phyloP scores from a whole-genome alignment of 1,284 basidiomycete species.

The Pyrrhoderma lamaoense region DNA sequence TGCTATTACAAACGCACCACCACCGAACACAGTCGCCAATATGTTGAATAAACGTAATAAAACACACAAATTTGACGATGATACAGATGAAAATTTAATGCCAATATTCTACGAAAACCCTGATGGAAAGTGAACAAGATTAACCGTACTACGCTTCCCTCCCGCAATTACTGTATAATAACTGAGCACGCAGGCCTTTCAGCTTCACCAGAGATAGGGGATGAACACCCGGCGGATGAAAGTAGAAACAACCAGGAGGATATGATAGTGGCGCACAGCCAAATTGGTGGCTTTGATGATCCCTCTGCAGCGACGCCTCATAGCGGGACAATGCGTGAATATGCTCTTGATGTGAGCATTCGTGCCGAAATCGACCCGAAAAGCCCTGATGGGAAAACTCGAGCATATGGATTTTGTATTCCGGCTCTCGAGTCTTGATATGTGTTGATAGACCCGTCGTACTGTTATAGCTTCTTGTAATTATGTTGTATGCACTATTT shows the following conservation, averaged over 20 bases:
- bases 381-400: constrained; percentile 22
- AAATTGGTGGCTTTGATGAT: constrained; percentile 19
- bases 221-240: not conserved
- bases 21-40: constrained; percentile 32
- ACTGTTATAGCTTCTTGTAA: not conserved
- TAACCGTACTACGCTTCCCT: constrained; percentile 19
- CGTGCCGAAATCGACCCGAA: constrained; percentile 22
- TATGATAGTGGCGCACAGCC: constrained; percentile 20
- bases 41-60: constrained; percentile 24
- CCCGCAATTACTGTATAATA: constrained; percentile 23
- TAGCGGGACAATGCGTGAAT: constrained; percentile 20
- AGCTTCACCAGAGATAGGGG: not conserved
- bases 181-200: constrained; percentile 22
- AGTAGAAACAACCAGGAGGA: constrained; percentile 11
- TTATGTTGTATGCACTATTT: not conserved
- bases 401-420: constrained; percentile 22
- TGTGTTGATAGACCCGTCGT: not conserved
- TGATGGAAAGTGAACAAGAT: constrained; percentile 16
- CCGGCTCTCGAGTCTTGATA: constrained; percentile 20
- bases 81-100: constrained; percentile 32
- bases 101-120: constrained; percentile 19
- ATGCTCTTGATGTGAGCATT: constrained; percentile 21
- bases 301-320: constrained; percentile 20
- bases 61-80: constrained; percentile 31
- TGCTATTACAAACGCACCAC: constrained; percentile 33